These are phyloP conservation scores for Mycena rosella DNA, from an alignment of 768 basidiomycete genomes.

Conservation along the genomic window DNA sequence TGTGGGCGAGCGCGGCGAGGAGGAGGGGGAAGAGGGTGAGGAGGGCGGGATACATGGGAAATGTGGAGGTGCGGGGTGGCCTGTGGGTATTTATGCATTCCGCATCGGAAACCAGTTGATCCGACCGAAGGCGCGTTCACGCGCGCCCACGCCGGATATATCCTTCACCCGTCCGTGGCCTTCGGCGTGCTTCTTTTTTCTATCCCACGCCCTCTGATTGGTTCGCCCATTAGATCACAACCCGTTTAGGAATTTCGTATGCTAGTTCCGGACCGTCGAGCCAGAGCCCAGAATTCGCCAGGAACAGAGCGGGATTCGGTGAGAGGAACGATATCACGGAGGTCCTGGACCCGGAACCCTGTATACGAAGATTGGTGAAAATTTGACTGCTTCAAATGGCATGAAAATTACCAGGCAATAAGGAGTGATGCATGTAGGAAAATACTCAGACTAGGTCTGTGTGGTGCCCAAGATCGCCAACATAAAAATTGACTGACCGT, in stretches of 20 bases:
- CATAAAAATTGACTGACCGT: neutral
- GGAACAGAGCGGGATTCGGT: too few species aligned
- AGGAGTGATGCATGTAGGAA: neutral
- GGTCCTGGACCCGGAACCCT: too few species aligned
- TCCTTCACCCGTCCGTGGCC: slow-evolving; percentile 19
- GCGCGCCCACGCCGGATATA: too few species aligned
- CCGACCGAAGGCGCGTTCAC: slow-evolving; percentile 1
- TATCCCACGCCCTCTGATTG: slow-evolving; percentile 13
- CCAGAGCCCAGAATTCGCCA: too few species aligned
- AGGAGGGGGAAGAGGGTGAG: slow-evolving; percentile 41
- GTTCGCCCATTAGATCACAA: neutral
- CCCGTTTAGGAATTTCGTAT: too few species aligned
- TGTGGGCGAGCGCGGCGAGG: slow-evolving; percentile 52
- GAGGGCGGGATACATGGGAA: slow-evolving; percentile 28
- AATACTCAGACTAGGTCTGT: slow-evolving; percentile 6
- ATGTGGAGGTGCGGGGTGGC: slow-evolving; percentile 3
- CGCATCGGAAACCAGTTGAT: slow-evolving; percentile 17
- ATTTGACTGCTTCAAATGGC: neutral
- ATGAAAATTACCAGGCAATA: neutral
- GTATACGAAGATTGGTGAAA: too few species aligned
- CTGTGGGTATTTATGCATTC: slow-evolving; percentile 25
- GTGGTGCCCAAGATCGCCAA: neutral
- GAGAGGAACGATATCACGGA: too few species aligned
- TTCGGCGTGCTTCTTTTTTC: slow-evolving; percentile 30
- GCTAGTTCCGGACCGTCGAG: too few species aligned